Base-by-base conservation (phyloP, 768 basidiomycete genomes). In the Kwoniella europaea region DNA sequence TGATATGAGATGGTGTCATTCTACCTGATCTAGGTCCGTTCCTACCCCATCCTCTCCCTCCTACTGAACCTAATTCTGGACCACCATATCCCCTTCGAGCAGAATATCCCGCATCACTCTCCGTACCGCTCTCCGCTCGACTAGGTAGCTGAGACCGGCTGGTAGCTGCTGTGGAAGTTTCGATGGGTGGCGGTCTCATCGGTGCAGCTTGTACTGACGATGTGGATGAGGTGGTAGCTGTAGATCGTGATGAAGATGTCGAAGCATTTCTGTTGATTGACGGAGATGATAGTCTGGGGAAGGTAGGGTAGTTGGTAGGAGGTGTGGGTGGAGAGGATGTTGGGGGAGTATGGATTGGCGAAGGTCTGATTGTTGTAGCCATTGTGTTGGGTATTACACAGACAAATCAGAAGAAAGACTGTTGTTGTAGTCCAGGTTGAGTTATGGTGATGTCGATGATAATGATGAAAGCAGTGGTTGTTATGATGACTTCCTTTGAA, bases 121-220 rank as follows among this genome's bases (percentile, higher is more conserved):
- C 63, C 22, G 58, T 69, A 20, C 55, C 59, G 55, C 54, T 61
- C 68, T 52, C 65, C 43, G 63, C 65, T 57, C 64, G 60, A 50
- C 69, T 65, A 10, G 69, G 53, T 20, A 67, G 16, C 53, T 70
- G 69, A 22, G 60, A 66, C 24, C 43, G 64, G 53, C 63, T 68
- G 3, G 79, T 75, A 24, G 81, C 77, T 13, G 82, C 82, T 43
- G 80, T 82, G 1, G 78, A 52, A 6, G 80, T 80, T 61, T 81
- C 77, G 29, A 75, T 75, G 3, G 77, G 78, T 4, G 82, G 79
- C 10, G 81, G 81, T n/a, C 76, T 63, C 50, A 83, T 83, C 7
- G 81, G 81, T 10, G 76, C 82, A 15, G 82, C 81, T n/a, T 80
- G 77, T 24, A 83, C 67, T 4, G 79, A 80, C 1, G 76, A 76